These are phyloP conservation scores for Lentinula guzmanii DNA, from an alignment of 768 basidiomycete genomes.

Conservation along the genomic window DNA sequence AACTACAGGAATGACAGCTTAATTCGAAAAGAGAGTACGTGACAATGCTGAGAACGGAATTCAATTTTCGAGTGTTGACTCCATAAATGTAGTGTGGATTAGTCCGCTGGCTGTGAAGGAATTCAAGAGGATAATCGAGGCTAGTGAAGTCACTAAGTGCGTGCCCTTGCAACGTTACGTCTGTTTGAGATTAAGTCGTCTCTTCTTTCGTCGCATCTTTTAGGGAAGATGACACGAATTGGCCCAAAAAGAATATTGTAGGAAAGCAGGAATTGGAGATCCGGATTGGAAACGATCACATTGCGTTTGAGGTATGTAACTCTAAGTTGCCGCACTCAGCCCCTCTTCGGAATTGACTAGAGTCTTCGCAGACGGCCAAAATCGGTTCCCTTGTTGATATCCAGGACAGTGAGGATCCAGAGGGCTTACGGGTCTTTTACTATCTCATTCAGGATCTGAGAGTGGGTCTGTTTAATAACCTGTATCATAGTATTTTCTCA, in stretches of 20 bases:
- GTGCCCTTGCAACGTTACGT: conserved; percentile 12
- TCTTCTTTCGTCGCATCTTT: not conserved
- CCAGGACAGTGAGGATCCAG: conserved; percentile 94
- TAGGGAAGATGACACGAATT: conserved; percentile 97
- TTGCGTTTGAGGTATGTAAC: conserved; percentile 82
- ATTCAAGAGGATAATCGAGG: conserved; percentile 87
- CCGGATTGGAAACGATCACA: conserved; percentile 89
- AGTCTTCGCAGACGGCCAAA: conserved; percentile 79
- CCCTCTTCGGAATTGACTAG: not conserved
- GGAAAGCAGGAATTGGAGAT: conserved; percentile 99
- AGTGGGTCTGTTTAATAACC: conserved; percentile 34
- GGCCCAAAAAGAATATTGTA: conserved; percentile 99
- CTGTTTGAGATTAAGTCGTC: not conserved
- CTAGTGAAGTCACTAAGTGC: conserved; percentile 93
- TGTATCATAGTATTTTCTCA: not conserved
- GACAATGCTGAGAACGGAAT: not conserved
- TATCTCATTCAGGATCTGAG: conserved; percentile 98
- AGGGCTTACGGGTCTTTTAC: conserved; percentile 96
- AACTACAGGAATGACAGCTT: conserved; percentile 98
- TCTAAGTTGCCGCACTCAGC: not conserved
- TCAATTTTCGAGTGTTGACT: not conserved
- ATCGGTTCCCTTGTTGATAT: conserved; percentile 96
- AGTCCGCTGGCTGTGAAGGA: conserved; percentile 90
- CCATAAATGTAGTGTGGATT: conserved; percentile 74
- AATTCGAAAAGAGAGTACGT: conserved; percentile 97